Evolutionary conservation across 305 asterid species (phyloP).

Genomic region (Andrographis paniculata): DNA sequence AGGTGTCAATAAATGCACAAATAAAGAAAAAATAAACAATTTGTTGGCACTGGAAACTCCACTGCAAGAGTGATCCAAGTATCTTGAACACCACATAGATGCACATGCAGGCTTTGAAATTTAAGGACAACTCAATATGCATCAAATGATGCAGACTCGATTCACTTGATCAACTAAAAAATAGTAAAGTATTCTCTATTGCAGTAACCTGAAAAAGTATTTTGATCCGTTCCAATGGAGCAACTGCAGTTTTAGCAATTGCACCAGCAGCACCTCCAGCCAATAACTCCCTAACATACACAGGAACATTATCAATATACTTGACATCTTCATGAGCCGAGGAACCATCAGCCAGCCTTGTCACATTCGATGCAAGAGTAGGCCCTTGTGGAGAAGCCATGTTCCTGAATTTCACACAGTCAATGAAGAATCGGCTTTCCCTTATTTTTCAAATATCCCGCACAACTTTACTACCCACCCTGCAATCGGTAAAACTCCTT

Average conservation of each 20-base stretch:
- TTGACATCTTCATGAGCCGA: conserved; percentile 37
- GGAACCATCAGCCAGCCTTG: conserved; percentile 53
- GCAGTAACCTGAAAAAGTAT: conserved; percentile 81
- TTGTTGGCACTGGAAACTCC: no score
- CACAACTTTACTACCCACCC: conserved; percentile 42
- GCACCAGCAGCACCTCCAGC: conserved; percentile 98
- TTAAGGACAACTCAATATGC: no score
- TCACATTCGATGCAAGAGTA: conserved; percentile 49
- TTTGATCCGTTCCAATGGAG: conserved; percentile 89
- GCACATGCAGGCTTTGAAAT: no score
- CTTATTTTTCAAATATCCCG: background rate
- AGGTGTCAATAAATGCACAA: no score
- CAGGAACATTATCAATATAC: conserved; percentile 56
- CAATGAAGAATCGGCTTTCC: background rate
- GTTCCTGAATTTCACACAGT: conserved; percentile 13
- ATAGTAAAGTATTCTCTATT: no score
- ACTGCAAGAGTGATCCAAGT: no score
- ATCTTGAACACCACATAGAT: no score
- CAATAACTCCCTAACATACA: conserved; percentile 84
- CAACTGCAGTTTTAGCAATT: conserved; percentile 82
- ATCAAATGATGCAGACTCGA: no score
- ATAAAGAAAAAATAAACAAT: no score
- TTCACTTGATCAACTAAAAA: no score
- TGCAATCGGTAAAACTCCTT: conserved; percentile 74
- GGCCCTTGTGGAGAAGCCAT: conserved; percentile 80